phyloP scores from a whole-genome alignment of 169 alveolate species.

The Eimeria tenella region DNA sequence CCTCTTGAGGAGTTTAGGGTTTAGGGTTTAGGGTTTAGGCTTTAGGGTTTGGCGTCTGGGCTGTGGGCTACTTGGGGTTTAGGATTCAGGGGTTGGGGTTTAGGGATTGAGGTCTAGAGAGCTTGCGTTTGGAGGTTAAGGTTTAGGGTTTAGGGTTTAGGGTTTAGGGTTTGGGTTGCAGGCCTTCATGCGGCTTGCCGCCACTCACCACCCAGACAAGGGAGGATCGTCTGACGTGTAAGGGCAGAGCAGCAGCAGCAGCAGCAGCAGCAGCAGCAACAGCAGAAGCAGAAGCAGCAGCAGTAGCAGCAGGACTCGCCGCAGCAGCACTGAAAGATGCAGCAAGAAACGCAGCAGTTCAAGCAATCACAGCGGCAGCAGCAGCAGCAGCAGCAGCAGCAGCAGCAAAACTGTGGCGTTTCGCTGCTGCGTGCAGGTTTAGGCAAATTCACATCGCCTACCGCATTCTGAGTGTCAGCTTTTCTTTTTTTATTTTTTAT shows the following conservation, averaged over 20 bases:
- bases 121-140: not conserved
- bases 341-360: not conserved
- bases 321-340: constrained; percentile 8
- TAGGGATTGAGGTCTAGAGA: not conserved
- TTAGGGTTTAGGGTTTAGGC: constrained; percentile 18
- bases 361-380: not conserved
- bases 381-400: no score
- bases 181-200: constrained; percentile 34
- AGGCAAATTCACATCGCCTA: not conserved
- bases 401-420: not conserved
- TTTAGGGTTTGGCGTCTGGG: constrained; percentile 8
- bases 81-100: not conserved
- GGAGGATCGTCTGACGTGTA: constrained; percentile 27
- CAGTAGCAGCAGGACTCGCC: not conserved
- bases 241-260: not conserved
- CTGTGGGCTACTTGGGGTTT: no score
- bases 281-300: constrained; percentile 16
- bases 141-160: constrained; percentile 38
- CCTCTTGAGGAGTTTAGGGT: not conserved
- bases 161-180: constrained; percentile 40
- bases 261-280: constrained; percentile 24
- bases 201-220: constrained; percentile 19
- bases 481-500: not conserved
- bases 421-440: not conserved
- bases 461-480: constrained; percentile 20